Percentiles rank a stretch among this genome's conserved stretches.
phyloP scores from a whole-genome alignment of 2,329 filamentous ascomycete genomes.

The Trichoderma endophyticum region DNA sequence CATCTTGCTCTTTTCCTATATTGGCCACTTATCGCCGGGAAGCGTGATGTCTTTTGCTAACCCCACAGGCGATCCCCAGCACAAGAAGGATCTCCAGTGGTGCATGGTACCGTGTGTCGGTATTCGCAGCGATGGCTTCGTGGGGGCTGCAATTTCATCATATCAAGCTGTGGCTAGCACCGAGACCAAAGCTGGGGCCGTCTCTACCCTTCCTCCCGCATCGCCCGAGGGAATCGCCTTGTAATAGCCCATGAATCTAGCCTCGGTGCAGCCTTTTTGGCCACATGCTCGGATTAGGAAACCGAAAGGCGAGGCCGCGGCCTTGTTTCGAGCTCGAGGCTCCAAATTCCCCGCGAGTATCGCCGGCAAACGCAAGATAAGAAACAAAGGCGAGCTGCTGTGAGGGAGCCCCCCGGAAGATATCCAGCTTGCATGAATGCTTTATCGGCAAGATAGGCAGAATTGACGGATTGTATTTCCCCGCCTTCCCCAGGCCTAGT shows the following conservation, averaged over 20 bases:
- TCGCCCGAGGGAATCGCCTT: neutral
- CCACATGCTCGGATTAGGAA: neutral
- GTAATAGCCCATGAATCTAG: neutral
- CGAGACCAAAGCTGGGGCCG: neutral
- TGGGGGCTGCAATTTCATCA: slow-evolving; percentile 1
- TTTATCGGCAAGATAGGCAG: slow-evolving; percentile 16
- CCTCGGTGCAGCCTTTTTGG: neutral
- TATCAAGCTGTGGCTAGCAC: neutral
- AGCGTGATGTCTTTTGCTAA: neutral
- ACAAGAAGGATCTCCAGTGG: slow-evolving; percentile 3
- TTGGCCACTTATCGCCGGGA: neutral
- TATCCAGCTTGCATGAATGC: neutral
- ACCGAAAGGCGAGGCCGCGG: neutral
- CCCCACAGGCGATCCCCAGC: slow-evolving; percentile 10
- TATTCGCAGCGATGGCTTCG: neutral
- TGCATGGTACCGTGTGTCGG: neutral
- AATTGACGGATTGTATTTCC: slow-evolving; percentile 13
- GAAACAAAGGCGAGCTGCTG: neutral
- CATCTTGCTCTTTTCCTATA: neutral
- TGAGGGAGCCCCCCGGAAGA: neutral
- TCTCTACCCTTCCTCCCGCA: neutral
- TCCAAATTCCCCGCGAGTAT: slow-evolving; percentile 2
- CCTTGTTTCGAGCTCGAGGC: neutral
- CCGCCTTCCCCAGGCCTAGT: slow-evolving; percentile 12
- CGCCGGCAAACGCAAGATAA: slow-evolving; percentile 9